A percentile compares a stretch with the other conserved stretches of the same genome.
These are phyloP conservation scores for Prunus padus DNA, from an alignment of 306 rosid genomes.

Conservation along the genomic window DNA sequence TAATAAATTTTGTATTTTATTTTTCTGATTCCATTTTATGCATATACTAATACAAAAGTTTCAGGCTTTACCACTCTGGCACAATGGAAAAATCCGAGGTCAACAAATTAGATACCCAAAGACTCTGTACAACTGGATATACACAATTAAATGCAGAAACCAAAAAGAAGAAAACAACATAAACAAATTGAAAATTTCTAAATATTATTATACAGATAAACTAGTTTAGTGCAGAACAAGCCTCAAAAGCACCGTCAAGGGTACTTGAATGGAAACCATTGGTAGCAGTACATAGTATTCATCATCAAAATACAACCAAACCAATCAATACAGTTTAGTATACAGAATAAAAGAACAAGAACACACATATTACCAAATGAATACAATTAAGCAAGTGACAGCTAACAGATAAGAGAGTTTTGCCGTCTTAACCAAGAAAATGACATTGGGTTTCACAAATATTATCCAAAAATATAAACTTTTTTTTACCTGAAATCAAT, in stretches of 20 bases:
- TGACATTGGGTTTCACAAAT: neutral
- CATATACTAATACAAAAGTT: neutral
- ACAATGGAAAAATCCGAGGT: neutral
- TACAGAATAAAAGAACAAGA: neutral
- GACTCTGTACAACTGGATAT: neutral
- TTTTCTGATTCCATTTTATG: neutral
- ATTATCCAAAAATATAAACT: neutral
- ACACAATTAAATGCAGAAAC: neutral
- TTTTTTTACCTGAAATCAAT: neutral
- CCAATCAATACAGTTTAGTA: neutral
- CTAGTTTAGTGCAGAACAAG: neutral
- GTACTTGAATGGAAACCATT: neutral
- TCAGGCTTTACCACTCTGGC: slow-evolving; percentile 7
- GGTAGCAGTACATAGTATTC: neutral
- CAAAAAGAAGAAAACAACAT: neutral
- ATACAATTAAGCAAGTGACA: slow-evolving; percentile 2
- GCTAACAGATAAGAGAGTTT: neutral
- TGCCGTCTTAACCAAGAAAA: neutral
- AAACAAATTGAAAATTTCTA: neutral
- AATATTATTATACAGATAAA: neutral
- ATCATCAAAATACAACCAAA: neutral
- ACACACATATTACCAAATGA: neutral
- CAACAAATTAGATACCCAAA: neutral
- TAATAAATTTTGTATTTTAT: neutral
- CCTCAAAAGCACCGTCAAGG: neutral